A percentile compares a stretch with the other conserved stretches of the same genome.
phyloP scores from a whole-genome alignment of 495 filamentous ascomycete genomes.

The Aspergillus sparsus region DNA sequence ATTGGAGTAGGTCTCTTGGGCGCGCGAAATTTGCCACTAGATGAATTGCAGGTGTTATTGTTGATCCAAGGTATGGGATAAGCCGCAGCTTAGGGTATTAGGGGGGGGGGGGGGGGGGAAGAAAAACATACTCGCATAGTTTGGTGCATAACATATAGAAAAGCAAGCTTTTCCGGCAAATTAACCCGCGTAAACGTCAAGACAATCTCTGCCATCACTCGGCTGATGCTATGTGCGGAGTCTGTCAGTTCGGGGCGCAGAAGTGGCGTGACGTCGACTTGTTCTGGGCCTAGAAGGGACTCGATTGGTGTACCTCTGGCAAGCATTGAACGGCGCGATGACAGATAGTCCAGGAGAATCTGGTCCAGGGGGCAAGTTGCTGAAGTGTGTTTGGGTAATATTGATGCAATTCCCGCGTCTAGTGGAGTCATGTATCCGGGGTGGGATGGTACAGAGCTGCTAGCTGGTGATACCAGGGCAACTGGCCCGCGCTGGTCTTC shows the following conservation, averaged over 20 bases:
- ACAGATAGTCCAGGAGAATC: slow-evolving; percentile 15
- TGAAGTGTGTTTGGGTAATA: slow-evolving; percentile 7
- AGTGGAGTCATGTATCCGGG: too few relatives aligned
- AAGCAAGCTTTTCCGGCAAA: slow-evolving; percentile 12
- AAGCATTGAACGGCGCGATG: slow-evolving; percentile 5
- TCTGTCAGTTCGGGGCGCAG: neutral
- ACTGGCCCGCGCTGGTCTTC: too few relatives aligned
- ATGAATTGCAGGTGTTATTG: too few relatives aligned
- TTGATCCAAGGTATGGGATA: too few relatives aligned
- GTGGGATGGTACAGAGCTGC: neutral
- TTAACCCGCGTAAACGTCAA: slow-evolving; percentile 13
- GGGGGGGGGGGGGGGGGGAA: too few relatives aligned
- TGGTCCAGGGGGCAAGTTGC: slow-evolving; percentile 17
- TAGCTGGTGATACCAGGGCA: neutral
- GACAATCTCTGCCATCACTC: slow-evolving; percentile 12
- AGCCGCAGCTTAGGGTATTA: too few relatives aligned
- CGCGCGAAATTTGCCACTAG: slow-evolving; percentile 15
- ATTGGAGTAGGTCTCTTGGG: slow-evolving; percentile 3
- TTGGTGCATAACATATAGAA: slow-evolving; percentile 16
- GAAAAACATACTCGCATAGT: slow-evolving; percentile 10
- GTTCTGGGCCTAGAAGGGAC: slow-evolving; percentile 1
- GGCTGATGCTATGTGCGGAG: slow-evolving; percentile 6
- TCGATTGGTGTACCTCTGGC: slow-evolving; percentile 6
- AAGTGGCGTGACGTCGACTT: neutral
- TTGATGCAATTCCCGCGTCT: slow-evolving; percentile 2